A percentile compares a stretch with the other conserved stretches of the same genome.
These are phyloP conservation scores for Boletus sp. DNA, from an alignment of 768 basidiomycete genomes.

Conservation along the genomic window DNA sequence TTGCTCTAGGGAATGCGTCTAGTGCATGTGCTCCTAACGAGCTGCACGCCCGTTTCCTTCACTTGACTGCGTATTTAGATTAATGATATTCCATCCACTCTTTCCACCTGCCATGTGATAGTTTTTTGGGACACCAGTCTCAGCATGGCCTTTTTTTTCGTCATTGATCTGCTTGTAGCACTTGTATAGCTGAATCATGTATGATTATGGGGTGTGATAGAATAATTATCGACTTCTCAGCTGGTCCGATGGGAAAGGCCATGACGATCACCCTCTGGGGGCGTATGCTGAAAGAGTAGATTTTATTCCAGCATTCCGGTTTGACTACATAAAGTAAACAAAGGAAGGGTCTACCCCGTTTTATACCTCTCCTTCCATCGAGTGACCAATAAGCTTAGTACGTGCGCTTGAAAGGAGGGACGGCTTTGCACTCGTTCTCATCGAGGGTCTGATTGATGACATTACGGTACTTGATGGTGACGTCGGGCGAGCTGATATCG, in stretches of 20 bases:
- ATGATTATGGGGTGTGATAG: background rate
- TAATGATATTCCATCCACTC: background rate
- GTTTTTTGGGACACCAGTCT: background rate
- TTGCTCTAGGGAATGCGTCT: background rate
- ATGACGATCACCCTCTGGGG: background rate
- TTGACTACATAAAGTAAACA: constrained; percentile 8
- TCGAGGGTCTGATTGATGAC: constrained; percentile 89
- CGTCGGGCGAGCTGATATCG: constrained; percentile 72
- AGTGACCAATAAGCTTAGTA: constrained; percentile 48
- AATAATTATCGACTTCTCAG: background rate
- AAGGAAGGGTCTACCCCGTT: constrained; percentile 3
- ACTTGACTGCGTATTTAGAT: background rate
- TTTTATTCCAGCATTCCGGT: constrained; percentile 10
- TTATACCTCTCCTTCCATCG: background rate
- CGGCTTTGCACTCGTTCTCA: constrained; percentile 93
- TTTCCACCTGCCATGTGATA: background rate
- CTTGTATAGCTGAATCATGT: background rate
- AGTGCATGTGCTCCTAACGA: background rate
- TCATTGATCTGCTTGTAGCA: background rate
- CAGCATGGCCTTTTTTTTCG: background rate
- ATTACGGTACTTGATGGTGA: constrained; percentile 83
- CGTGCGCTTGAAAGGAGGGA: constrained; percentile 97
- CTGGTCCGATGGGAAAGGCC: background rate
- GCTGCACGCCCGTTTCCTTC: background rate
- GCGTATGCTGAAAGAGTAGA: constrained; percentile 1